These are phyloP conservation scores for Lumnitzera littorea DNA, from an alignment of 345 rosid species.

Conservation along the genomic window DNA sequence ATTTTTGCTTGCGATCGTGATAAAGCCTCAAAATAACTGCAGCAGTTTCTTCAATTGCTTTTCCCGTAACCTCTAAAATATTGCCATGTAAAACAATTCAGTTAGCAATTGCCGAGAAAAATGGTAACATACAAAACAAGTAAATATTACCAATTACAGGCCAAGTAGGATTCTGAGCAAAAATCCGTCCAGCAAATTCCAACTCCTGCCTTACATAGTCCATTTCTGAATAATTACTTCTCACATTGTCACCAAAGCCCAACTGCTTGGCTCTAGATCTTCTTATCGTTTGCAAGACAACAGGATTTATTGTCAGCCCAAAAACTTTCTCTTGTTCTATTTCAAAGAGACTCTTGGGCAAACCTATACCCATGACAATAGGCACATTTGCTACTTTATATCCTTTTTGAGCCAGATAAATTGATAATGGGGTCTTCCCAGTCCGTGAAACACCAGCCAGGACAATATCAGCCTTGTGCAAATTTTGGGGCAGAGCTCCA, in stretches of 20 bases:
- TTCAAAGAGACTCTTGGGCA: conserved; percentile 59
- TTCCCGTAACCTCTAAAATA: conserved; percentile 80
- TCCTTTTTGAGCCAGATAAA: conserved; percentile 79
- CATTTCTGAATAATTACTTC: conserved; percentile 74
- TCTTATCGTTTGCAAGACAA: conserved; percentile 63
- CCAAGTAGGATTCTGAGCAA: conserved; percentile 74
- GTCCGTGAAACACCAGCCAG: conserved; percentile 83
- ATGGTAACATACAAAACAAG: background rate
- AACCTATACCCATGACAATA: conserved; percentile 55
- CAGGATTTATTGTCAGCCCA: conserved; percentile 64
- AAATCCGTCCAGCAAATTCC: conserved; percentile 56
- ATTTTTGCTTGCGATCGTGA: conserved; percentile 56
- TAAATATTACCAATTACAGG: conserved; percentile 62
- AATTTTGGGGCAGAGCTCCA: conserved; percentile 68
- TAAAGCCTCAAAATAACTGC: conserved; percentile 70
- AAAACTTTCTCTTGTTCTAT: conserved; percentile 67
- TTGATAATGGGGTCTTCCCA: conserved; percentile 79
- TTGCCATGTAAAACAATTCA: conserved; percentile 3
- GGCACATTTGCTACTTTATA: conserved; percentile 85
- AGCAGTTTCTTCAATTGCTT: conserved; percentile 89
- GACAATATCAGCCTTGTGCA: conserved; percentile 60
- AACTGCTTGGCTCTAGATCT: conserved; percentile 65
- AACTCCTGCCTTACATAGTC: conserved; percentile 55
- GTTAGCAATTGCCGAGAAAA: background rate
- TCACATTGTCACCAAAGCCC: conserved; percentile 43